Conservation (phyloP, 805 yeast species). For the Citeromyces nyonsensis region DNA sequence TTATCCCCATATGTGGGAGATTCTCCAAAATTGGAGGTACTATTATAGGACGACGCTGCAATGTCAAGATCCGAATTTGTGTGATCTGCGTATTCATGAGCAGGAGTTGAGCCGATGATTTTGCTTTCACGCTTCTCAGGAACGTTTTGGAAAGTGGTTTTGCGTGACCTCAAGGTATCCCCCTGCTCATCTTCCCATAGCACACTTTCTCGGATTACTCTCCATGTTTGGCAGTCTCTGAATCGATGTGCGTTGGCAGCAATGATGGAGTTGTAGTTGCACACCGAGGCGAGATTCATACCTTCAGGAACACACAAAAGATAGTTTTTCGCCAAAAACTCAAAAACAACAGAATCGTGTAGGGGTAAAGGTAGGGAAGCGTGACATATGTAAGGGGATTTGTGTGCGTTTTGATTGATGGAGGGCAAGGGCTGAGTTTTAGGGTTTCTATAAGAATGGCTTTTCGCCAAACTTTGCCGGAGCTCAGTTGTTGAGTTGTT, state of each 20-base stretch:
- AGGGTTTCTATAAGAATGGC: too few species aligned
- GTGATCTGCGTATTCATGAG: too few species aligned
- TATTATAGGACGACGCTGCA: too few species aligned
- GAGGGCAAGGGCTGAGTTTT: too few species aligned
- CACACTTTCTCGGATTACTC: constrained; percentile 33
- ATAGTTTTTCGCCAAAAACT: constrained; percentile 32
- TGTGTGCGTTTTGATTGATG: too few species aligned
- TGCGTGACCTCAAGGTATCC: constrained; percentile 1
- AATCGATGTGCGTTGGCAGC: constrained; percentile 33
- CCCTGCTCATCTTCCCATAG: constrained; percentile 12
- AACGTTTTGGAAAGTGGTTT: too few species aligned
- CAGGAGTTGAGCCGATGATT: too few species aligned
- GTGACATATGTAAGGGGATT: constrained; percentile 19
- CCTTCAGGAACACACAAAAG: constrained; percentile 28
- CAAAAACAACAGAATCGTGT: constrained; percentile 27
- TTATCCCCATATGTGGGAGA: too few species aligned
- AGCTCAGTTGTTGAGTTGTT: too few species aligned
- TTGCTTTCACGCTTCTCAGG: not conserved
- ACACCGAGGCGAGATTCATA: constrained; percentile 33
- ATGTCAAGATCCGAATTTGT: too few species aligned
- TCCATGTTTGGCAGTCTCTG: constrained; percentile 53
- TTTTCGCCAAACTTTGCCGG: too few species aligned
- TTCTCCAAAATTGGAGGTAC: too few species aligned
- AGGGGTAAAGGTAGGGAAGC: constrained; percentile 23
- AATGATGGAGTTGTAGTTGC: constrained; percentile 38